These are phyloP conservation scores for Skeletonema marinoi DNA, from an alignment of 108 stramenopile genomes.

Conservation along the genomic window DNA sequence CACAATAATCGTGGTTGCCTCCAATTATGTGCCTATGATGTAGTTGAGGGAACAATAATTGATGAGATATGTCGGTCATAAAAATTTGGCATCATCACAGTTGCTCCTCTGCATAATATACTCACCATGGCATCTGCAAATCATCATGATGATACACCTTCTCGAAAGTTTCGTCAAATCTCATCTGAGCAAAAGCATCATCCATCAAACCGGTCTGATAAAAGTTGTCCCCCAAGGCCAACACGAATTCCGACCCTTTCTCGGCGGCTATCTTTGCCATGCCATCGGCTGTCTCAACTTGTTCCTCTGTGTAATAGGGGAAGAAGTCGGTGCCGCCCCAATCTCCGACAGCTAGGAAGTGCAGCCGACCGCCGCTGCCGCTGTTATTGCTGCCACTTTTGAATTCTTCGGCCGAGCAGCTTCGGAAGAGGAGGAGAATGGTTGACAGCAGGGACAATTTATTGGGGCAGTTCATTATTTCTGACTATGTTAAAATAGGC, in stretches of 20 bases:
- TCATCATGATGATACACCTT: constrained; percentile 45
- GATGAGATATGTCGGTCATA: background rate
- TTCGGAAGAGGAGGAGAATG: background rate
- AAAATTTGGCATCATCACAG: background rate
- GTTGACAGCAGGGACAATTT: background rate
- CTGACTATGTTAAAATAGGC: too few species aligned
- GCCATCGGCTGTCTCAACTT: constrained; percentile 47
- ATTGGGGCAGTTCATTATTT: too few species aligned
- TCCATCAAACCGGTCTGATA: constrained; percentile 37
- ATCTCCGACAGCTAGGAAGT: constrained; percentile 57
- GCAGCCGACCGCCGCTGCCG: constrained; percentile 10
- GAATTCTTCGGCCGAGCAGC: background rate
- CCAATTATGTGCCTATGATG: constrained; percentile 36
- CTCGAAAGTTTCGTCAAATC: constrained; percentile 53
- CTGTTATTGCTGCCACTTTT: background rate
- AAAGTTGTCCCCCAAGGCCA: constrained; percentile 62
- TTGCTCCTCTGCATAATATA: background rate
- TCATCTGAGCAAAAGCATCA: background rate
- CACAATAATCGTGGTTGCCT: constrained; percentile 61
- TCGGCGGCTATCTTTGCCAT: constrained; percentile 46
- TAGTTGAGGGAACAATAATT: background rate
- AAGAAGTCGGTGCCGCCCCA: constrained; percentile 49
- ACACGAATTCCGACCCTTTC: constrained; percentile 25
- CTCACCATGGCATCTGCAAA: constrained; percentile 41
- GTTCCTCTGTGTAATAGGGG: constrained; percentile 45